Base-by-base conservation (phyloP, 2,329 filamentous ascomycete genomes). In the Myriosclerotinia scirpicola region DNA sequence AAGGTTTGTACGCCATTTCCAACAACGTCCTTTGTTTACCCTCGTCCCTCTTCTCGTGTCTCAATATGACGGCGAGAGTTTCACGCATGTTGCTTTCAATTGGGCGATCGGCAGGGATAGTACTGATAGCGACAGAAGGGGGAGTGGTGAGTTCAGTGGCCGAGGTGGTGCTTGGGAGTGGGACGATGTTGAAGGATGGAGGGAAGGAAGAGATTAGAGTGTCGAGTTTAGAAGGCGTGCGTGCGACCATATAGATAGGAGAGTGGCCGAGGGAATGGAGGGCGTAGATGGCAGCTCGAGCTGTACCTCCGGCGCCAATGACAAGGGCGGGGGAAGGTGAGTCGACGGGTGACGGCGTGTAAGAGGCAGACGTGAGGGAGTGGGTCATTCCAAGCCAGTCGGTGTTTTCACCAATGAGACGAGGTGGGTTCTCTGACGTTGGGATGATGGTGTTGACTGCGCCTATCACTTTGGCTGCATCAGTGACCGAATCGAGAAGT, bases 1-100 rank as follows among this genome's bases (percentile, higher is more conserved):
- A 82, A 26, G 95, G 95, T 78, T 94, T 96, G 79, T 99, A 99
- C 2, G 95, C 94, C 93, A 99, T 97, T 78, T 99, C 95, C 4
- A 98, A 80, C 68, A 98, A 79, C 15, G 95, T 85, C 26, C 85
- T 84, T 36, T 78, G 72, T 20, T 77, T 56, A 6, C 55, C 54
- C 36, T 66, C 67, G 70, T 74, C 76, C 73, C 65, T 74, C 68
- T 74, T 77, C 70, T 72, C 76, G 68, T 74, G 78, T 67, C 80
- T 79, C n/a, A 87, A 75, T 44, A 87, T 74, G 20, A 81, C 78
- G 6, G 80, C 78, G 12, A 97, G 79, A 1, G 90, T 82, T 71
- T 88, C 86, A 30, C 85, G 83, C 78, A 97, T 88, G 14, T 79
- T 80, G 0, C 84, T 73, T 70, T 97, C 93, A 69, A 98, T 90